These are phyloP conservation scores for Hanseniaspora uvarum DNA, from an alignment of 1,139 yeast species.

Conservation along the genomic window DNA sequence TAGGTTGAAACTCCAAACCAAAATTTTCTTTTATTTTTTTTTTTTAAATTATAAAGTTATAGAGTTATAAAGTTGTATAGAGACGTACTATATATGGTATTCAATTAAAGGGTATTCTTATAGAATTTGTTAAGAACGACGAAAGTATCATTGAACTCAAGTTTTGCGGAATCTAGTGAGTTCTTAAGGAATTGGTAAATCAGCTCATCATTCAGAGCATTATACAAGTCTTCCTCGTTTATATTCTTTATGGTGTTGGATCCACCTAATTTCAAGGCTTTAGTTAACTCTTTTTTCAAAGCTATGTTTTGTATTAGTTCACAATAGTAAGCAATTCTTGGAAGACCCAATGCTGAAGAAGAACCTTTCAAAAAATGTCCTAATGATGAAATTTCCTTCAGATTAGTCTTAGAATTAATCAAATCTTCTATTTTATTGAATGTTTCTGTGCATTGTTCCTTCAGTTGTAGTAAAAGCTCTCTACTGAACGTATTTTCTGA, in stretches of 20 bases:
- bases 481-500: slow-evolving; percentile 46
- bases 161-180: slow-evolving; percentile 49
- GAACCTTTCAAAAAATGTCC: slow-evolving; percentile 95
- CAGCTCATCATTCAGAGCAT: slow-evolving; percentile 19
- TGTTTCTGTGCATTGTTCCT: slow-evolving; percentile 79
- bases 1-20: no score
- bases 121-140: slow-evolving; percentile 50
- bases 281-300: slow-evolving; percentile 37
- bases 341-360: slow-evolving; percentile 86
- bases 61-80: no score
- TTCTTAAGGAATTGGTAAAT: slow-evolving; percentile 35
- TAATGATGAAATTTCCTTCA: slow-evolving; percentile 54
- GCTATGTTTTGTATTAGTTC: slow-evolving; percentile 85
- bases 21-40: no score
- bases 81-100: no score
- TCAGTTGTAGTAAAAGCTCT: slow-evolving; percentile 67
- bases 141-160: slow-evolving; percentile 48
- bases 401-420: slow-evolving; percentile 29
- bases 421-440: slow-evolving; percentile 60
- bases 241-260: slow-evolving; percentile 23
- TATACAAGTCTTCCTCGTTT: slow-evolving; percentile 20
- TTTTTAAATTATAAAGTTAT: no score
- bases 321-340: slow-evolving; percentile 72
- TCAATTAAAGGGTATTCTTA: slow-evolving; percentile 38
- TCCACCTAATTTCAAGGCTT: slow-evolving; percentile 25